Conservation (phyloP, 108 stramenopile genomes). For the Aureococcus anophagefferens region DNA sequence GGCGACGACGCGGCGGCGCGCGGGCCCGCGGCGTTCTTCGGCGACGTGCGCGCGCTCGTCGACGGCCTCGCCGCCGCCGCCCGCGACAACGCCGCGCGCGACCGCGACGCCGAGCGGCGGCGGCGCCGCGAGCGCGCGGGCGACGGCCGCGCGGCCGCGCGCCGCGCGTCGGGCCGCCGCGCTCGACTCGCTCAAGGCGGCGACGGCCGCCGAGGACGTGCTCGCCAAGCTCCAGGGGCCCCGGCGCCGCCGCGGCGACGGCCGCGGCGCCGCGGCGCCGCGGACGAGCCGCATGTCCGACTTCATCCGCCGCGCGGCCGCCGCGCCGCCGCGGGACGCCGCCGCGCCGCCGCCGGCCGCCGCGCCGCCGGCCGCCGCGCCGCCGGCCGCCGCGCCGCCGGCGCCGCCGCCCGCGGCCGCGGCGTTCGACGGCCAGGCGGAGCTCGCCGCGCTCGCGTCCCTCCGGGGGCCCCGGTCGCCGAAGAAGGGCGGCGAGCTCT, state of each 20-base stretch:
- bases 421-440: no score
- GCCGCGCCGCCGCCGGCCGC: no score
- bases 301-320: no score
- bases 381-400: no score
- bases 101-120: no score
- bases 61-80: neutral
- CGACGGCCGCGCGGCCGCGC: neutral
- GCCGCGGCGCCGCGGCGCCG: no score
- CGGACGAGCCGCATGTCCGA: no score
- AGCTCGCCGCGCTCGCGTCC: no score
- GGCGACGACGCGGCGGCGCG: neutral
- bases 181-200: neutral
- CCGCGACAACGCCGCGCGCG: neutral
- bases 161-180: neutral
- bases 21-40: neutral
- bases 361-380: no score
- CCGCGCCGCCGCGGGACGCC: no score
- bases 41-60: neutral
- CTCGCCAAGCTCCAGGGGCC: slow-evolving; percentile 1
- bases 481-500: neutral
- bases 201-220: neutral
- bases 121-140: neutral
- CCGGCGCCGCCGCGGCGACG: neutral
- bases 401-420: no score
- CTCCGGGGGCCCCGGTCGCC: no score